Base-by-base conservation (phyloP, 192 early-diverging fungal genomes). In the Coemansia sp. region DNA sequence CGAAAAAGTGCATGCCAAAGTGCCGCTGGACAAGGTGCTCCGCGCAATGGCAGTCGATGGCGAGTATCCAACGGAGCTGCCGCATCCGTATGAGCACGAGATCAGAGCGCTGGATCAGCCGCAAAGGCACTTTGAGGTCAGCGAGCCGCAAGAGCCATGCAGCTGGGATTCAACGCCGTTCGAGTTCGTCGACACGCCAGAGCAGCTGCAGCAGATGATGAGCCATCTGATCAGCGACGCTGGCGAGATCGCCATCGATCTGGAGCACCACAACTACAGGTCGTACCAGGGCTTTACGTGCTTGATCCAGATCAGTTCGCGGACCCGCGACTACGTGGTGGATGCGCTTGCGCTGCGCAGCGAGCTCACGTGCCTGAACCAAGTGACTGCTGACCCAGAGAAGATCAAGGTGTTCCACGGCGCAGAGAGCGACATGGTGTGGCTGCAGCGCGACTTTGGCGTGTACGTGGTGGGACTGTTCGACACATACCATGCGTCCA, bases 401-500 rank as follows among this genome's bases (percentile, higher is more conserved):
- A 89, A 91, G 33, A 79, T 94, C 75, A 99, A 99, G 74, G 90
- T 93, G 22, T 83, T 99, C 35, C 97, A 99, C 69, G 97, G 97
- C 73, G 96, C 97, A n/a, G 92, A 96, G 20, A 86, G 76, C 75
- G 97, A 99, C 86, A 87, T 99, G 19, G 73, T 87, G 58, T 99
- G 97, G 97, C 83, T 99, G 60, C 97, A 99, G 78, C 86, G 90
- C 20, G 97, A 99, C 66, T 98, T 99, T 76, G 95, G 95, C 25
- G 77, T 96, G 8, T 99, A 99, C 63, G 76, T 99, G 45, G 97
- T 99, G 6, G 92, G 93, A 45, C 71, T 99, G 17, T 98, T 98
- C 73, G 97, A 99, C 77, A 99, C 97, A 0, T 97, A 89, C 74
- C 93, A 96, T 61, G 96, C 95, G 11, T 89, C 95, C 4, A 84